Percentiles rank a stretch among this genome's conserved stretches.
Conservation (phyloP, 2,329 filamentous ascomycete genomes). For the Cordyceps cicadae region DNA sequence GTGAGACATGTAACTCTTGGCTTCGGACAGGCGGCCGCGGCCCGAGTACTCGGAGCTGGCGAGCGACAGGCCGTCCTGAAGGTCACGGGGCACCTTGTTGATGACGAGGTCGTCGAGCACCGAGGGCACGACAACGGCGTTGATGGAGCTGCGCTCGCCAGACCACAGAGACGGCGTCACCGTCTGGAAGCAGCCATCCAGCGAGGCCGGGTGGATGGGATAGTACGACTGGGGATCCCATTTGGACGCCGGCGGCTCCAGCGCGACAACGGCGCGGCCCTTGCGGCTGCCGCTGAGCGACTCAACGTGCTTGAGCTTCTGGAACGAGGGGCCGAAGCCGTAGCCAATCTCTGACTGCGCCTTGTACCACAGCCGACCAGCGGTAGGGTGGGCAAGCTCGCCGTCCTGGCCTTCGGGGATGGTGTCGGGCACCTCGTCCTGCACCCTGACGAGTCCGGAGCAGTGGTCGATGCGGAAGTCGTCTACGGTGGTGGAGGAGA, state of each 20-base stretch:
- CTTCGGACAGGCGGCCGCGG: background rate
- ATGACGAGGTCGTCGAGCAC: slow-evolving; percentile 19
- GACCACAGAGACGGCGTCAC: slow-evolving; percentile 15
- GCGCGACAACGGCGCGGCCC: background rate
- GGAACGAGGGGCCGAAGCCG: slow-evolving; percentile 1
- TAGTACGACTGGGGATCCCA: slow-evolving; percentile 16
- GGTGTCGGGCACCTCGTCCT: background rate
- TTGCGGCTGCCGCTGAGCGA: background rate
- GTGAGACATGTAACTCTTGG: slow-evolving; percentile 17
- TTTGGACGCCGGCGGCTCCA: background rate
- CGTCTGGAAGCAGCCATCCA: slow-evolving; percentile 24
- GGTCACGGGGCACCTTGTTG: slow-evolving; percentile 7
- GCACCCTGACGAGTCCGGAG: background rate
- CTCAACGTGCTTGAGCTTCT: slow-evolving; percentile 3
- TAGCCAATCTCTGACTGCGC: background rate
- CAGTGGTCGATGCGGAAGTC: slow-evolving; percentile 2
- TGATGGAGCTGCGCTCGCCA: slow-evolving; percentile 14
- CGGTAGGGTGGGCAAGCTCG: background rate
- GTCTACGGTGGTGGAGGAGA: background rate
- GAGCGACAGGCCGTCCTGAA: background rate
- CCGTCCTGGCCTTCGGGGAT: background rate
- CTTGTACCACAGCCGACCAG: slow-evolving; percentile 1
- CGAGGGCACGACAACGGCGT: slow-evolving; percentile 17
- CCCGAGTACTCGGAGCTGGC: slow-evolving; percentile 2
- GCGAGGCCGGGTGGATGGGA: slow-evolving; percentile 27